Evolutionary conservation across 202 grass and related monocot species (phyloP).

Genomic region (Setaria italica): DNA sequence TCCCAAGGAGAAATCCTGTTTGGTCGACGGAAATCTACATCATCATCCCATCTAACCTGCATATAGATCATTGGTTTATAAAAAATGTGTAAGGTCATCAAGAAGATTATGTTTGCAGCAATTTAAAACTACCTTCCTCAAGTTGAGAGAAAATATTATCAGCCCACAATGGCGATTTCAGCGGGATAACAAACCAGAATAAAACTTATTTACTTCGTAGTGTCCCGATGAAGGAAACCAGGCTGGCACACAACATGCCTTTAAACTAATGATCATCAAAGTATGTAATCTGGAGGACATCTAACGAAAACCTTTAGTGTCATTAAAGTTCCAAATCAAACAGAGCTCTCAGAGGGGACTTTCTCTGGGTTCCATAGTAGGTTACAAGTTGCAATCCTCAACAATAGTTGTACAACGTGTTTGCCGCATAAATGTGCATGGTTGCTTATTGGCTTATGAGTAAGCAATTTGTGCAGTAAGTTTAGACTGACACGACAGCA

Average conservation of each 20-base stretch:
- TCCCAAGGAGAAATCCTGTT: conserved; percentile 98
- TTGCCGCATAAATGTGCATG: background rate
- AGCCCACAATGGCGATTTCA: background rate
- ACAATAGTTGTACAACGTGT: background rate
- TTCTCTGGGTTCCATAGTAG: background rate
- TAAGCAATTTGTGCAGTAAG: background rate
- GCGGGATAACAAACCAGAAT: background rate
- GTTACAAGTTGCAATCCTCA: background rate
- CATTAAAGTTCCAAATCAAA: background rate
- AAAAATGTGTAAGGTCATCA: background rate
- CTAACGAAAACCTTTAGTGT: background rate
- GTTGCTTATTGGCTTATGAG: background rate
- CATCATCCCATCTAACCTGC: conserved; percentile 93
- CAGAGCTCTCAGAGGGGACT: background rate
- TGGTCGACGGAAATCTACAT: conserved; percentile 56
- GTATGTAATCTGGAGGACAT: background rate
- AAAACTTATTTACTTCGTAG: background rate
- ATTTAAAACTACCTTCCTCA: background rate
- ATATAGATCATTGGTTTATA: background rate
- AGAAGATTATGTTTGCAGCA: background rate
- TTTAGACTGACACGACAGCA: background rate
- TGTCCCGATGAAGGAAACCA: background rate
- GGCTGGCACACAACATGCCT: background rate
- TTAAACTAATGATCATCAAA: conserved; percentile 15
- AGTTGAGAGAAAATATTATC: background rate